phyloP scores from a whole-genome alignment of 2,329 filamentous ascomycete genomes.

The Trichoderma brevicompactum region DNA sequence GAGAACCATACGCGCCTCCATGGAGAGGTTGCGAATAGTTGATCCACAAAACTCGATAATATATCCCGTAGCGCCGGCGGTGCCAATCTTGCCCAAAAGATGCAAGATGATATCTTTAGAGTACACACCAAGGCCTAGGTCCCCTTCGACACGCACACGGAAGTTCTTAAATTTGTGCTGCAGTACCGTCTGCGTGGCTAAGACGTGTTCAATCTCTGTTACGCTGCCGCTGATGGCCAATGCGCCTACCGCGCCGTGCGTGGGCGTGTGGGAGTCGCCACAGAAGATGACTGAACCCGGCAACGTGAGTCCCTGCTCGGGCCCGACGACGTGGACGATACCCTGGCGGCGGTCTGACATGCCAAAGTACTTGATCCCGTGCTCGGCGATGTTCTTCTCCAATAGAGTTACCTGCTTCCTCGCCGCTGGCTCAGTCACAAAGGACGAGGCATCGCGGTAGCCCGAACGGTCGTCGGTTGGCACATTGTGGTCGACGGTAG shows the following conservation, averaged over 20 bases:
- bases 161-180: constrained; percentile 98
- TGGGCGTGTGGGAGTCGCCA: constrained; percentile 96
- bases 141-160: constrained; percentile 92
- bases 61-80: constrained; percentile 88
- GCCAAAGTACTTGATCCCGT: constrained; percentile 78
- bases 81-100: constrained; percentile 90
- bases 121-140: constrained; percentile 85
- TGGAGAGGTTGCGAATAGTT: constrained; percentile 84
- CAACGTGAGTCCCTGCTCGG: constrained; percentile 97
- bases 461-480: constrained; percentile 87
- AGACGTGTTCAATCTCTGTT: constrained; percentile 96
- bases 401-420: constrained; percentile 91
- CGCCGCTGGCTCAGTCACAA: constrained; percentile 93
- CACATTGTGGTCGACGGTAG: constrained; percentile 96
- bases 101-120: constrained; percentile 95
- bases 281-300: constrained; percentile 96
- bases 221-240: constrained; percentile 97
- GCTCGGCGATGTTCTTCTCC: constrained; percentile 73
- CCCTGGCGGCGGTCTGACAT: constrained; percentile 96
- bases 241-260: constrained; percentile 92
- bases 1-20: constrained; percentile 98
- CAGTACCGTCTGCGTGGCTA: constrained; percentile 95
- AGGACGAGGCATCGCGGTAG: constrained; percentile 90
- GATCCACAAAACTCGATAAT: constrained; percentile 98
- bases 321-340: constrained; percentile 97